phyloP scores from a whole-genome alignment of 768 basidiomycete genomes.

The Russula sp. region DNA sequence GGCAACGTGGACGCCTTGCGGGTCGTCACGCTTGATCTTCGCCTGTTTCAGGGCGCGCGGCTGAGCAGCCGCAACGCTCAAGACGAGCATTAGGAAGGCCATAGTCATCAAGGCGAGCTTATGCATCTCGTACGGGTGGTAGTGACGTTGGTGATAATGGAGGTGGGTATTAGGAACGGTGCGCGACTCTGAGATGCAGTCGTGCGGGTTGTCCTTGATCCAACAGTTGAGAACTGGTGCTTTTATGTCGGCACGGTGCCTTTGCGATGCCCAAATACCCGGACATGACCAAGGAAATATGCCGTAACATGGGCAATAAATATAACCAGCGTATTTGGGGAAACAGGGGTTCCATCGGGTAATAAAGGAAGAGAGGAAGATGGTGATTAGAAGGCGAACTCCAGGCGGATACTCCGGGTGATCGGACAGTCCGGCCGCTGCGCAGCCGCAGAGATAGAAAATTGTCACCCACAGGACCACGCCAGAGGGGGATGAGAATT shows the following conservation, averaged over 20 bases:
- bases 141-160: background rate
- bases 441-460: background rate
- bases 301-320: background rate
- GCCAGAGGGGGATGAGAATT: background rate
- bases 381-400: constrained; percentile 8
- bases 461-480: background rate
- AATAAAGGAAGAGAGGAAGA: background rate
- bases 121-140: background rate
- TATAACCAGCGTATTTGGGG: background rate
- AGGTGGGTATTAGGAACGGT: background rate
- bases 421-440: background rate
- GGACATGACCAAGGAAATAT: background rate
- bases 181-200: background rate
- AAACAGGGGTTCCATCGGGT: background rate
- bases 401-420: background rate
- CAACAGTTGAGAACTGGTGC: background rate
- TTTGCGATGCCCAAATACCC: background rate
- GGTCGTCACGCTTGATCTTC: constrained; percentile 26
- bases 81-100: constrained; percentile 7
- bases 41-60: constrained; percentile 29
- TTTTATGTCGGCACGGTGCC: background rate
- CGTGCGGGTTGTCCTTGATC: background rate
- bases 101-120: constrained; percentile 4
- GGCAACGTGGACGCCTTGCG: background rate
- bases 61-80: constrained; percentile 1